Base-by-base conservation (phyloP, 2,329 filamentous ascomycete genomes). In the Clonostachys chloroleuca region DNA sequence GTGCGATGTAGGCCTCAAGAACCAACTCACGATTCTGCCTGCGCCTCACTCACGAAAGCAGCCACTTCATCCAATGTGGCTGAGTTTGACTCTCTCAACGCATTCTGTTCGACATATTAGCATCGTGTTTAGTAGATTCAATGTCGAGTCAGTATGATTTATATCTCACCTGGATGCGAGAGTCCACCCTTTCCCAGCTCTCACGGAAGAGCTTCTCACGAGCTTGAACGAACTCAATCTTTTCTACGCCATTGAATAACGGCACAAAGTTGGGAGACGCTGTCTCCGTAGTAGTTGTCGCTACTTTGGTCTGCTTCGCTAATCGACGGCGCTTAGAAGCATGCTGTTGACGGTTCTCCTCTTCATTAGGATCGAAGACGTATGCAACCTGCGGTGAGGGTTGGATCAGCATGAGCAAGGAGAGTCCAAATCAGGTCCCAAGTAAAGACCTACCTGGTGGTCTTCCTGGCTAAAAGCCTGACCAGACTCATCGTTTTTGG, bases 111-210 rank as follows among this genome's bases (percentile, higher is more conserved):
- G 10, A 30, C 24, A 30, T 10, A 30, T 30, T 30, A 30, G 24
- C 9, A 30, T 10, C 24, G 9, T 10, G 24, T 6, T 9, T 30
- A 30, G 24, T 30, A 30, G 8, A 30, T 30, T 30, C 9, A 10
- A 30, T 30, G 24, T 9, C 9, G 9, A 30, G 8, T 30, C 9
- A 10, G 24, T 30, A 16, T 18, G 13, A 34, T 13, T 17, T 40
- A 20, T 9, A 6, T 14, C 47, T 20, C 49, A 68, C 67, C 60
- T 85, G 76, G 44, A 92, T 84, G 24, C 80, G 77, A 42, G 66
- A 62, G 51, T 89, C 78, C 54, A 89, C 79, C 37, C 73, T 66
- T 3, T 69, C 65, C 89, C 89, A 94, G 44, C 80, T 70, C 46
- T 74, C 65, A 44, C 81, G 68, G 62, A 84, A 92, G 4, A 81